Conservation (phyloP, 768 basidiomycete species). For the Dictyophora rubrovolvata region DNA sequence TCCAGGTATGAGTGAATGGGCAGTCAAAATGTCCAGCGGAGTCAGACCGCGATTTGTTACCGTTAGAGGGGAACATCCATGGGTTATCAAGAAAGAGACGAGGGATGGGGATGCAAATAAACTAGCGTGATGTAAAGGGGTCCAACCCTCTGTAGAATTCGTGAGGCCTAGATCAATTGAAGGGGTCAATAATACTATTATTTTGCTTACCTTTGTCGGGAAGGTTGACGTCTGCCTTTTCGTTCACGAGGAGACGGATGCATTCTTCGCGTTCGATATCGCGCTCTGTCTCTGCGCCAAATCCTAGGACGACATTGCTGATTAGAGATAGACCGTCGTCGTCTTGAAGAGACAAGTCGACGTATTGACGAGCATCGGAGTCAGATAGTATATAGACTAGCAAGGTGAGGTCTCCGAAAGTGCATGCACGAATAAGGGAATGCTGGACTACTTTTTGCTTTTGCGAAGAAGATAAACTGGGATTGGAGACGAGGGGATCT, state of each 20-base stretch:
- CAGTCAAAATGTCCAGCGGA: constrained; percentile 82
- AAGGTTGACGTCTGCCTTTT: constrained; percentile 56
- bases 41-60: constrained; percentile 71
- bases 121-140: constrained; percentile 86
- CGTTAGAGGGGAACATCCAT: constrained; percentile 77
- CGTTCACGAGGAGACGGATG: constrained; percentile 65
- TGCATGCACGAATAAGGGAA: constrained; percentile 63
- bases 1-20: constrained; percentile 69
- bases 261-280: constrained; percentile 89
- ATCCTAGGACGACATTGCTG: constrained; percentile 70
- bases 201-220: constrained; percentile 53
- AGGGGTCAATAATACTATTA: neutral
- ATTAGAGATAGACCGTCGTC: constrained; percentile 81
- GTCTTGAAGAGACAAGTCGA: constrained; percentile 65
- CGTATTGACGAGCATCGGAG: constrained; percentile 49
- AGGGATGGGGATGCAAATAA: constrained; percentile 83
- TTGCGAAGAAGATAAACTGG: constrained; percentile 57
- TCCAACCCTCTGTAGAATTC: constrained; percentile 71
- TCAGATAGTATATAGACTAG: constrained; percentile 66
- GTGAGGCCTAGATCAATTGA: neutral
- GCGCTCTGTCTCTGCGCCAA: constrained; percentile 70
- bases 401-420: constrained; percentile 65
- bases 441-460: constrained; percentile 63
- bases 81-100: constrained; percentile 85
- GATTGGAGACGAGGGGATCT: constrained; percentile 49